Percentiles rank a stretch among this genome's conserved stretches.
These are phyloP conservation scores for Sarocladiaceae sp. DNA, from an alignment of 2,329 filamentous ascomycete species.

Conservation along the genomic window DNA sequence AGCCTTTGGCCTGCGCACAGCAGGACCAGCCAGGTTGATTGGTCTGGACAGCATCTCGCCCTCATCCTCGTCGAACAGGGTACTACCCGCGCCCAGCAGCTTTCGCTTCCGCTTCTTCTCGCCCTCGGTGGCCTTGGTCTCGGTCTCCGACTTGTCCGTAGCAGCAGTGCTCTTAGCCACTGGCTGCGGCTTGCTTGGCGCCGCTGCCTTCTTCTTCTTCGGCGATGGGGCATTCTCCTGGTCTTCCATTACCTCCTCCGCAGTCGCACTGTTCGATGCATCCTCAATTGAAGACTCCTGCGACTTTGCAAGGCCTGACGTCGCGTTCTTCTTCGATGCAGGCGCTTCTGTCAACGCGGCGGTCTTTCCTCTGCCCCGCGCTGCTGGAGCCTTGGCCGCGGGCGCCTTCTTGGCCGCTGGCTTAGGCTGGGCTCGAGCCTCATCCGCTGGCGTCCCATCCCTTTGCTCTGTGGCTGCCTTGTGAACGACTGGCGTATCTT, in stretches of 20 bases:
- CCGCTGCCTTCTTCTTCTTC: conserved; percentile 8
- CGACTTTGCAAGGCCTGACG: neutral
- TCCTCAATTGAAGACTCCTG: neutral
- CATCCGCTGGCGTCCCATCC: conserved; percentile 6
- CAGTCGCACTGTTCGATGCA: no score
- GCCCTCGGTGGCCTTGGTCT: conserved; percentile 28
- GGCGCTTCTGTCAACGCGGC: conserved; percentile 34
- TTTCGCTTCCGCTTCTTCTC: conserved; percentile 71
- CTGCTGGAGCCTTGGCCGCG: neutral
- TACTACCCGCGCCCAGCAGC: conserved; percentile 54
- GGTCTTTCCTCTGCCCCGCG: neutral
- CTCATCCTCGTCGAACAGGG: conserved; percentile 64
- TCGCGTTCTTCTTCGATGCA: conserved; percentile 38
- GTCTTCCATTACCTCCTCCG: neutral
- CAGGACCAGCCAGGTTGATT: conserved; percentile 21
- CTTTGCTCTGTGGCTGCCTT: conserved; percentile 12
- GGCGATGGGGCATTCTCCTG: neutral
- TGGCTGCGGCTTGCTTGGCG: neutral
- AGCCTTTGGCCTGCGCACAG: conserved; percentile 24
- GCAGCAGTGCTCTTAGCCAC: neutral
- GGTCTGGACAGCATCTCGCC: conserved; percentile 34
- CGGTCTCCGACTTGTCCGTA: neutral
- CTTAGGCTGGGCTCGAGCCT: conserved; percentile 11
- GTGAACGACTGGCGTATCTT: conserved; percentile 18
- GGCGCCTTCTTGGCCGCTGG: conserved; percentile 14